Base-by-base conservation (phyloP, 352 stramenopile genomes). In the Pythium sp. region DNA sequence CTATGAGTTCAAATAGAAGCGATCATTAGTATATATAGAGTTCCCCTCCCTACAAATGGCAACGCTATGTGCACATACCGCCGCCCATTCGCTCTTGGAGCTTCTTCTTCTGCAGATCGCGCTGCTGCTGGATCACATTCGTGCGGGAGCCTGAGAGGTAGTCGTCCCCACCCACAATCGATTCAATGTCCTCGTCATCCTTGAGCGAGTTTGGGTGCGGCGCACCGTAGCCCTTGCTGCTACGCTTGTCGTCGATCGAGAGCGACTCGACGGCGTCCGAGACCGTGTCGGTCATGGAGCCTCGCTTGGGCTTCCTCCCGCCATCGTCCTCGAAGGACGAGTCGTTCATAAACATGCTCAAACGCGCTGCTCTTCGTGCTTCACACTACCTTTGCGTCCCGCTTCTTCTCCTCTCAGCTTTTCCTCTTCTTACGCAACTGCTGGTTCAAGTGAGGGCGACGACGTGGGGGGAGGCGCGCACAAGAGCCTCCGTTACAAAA, bases 61-160 rank as follows among this genome's bases (percentile, higher is more conserved):
- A 32, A 32, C 2, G 5, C 30, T 32, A 32, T n/a, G 7, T 49
- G 15, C 41, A 28, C 60, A 26, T 74, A 94, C 86, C 85, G 69
- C 80, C 85, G 56, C 81, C 87, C 83, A 93, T 90, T 62, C 87
- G 82, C 46, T 92, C 86, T 53, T 94, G 87, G 0, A 94, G 78
- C 68, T 93, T 95, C 68, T 93, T 95, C 76, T 93, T 95, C 73
- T 95, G 87, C 22, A 93, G 67, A 32, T 95, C 87, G 2, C 86
- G 85, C 64, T 95, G 87, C 68, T 95, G 87, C 68, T 95, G 85
- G 59, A 95, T 93, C 22, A 93, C 87, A 60, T 62, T 90, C 11
- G 84, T 91, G 34, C 87, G 80, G 20, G 84, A 88, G 28, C 84
- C 87, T 0, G 77, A 81, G 15, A 90, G 58, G 68, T 85, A 91